Percentiles rank a stretch among this genome's conserved stretches.
Evolutionary conservation across 306 rosid species (phyloP).

Genomic region (Medicago ruthenica): DNA sequence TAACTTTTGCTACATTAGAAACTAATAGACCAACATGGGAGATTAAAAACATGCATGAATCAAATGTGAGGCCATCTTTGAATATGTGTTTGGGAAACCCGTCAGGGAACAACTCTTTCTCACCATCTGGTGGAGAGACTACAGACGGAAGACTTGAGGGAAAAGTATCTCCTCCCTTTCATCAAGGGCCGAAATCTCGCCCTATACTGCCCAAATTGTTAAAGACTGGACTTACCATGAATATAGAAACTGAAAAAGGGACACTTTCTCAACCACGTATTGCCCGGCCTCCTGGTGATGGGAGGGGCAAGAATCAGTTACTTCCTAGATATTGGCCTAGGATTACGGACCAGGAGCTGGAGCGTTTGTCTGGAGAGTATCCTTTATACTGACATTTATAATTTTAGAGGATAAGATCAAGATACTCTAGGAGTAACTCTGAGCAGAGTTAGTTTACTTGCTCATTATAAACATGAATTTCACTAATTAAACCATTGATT

Average conservation of each 20-base stretch:
- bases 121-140: slow-evolving; percentile 58
- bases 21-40: slow-evolving; percentile 59
- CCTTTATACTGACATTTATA: slow-evolving; percentile 44
- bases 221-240: slow-evolving; percentile 53
- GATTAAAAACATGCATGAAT: slow-evolving; percentile 55
- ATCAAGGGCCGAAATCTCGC: slow-evolving; percentile 70
- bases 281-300: slow-evolving; percentile 95
- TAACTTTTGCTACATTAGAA: slow-evolving; percentile 61
- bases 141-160: slow-evolving; percentile 67
- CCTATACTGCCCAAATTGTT: slow-evolving; percentile 75
- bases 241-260: slow-evolving; percentile 61
- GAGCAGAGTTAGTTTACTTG: background rate
- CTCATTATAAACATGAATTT: background rate
- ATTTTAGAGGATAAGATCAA: background rate
- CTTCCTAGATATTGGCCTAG: slow-evolving; percentile 99
- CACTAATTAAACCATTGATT: too few relatives aligned
- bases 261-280: slow-evolving; percentile 58
- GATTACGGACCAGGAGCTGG: slow-evolving; percentile 92
- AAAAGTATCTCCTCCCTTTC: slow-evolving; percentile 64
- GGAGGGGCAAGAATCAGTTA: slow-evolving; percentile 89
- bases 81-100: slow-evolving; percentile 77
- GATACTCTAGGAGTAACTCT: background rate
- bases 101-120: slow-evolving; percentile 58
- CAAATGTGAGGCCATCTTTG: slow-evolving; percentile 68
- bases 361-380: slow-evolving; percentile 95